Evolutionary conservation across 352 stramenopile genomes (phyloP).

Genomic region (Globisporangium acanthophoron): DNA sequence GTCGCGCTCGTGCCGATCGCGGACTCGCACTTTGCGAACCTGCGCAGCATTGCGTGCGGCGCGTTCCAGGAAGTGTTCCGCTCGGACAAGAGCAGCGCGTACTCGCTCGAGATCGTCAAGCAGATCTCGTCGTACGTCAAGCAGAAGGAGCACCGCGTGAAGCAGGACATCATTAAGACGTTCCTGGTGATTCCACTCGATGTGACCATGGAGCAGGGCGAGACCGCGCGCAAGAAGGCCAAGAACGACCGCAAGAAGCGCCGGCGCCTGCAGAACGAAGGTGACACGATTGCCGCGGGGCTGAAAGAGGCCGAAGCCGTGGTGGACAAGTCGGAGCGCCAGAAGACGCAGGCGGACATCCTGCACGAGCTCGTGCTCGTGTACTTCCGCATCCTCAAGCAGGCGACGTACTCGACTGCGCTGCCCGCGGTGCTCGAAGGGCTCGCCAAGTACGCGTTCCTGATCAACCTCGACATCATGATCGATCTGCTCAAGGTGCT

Average conservation of each 20-base stretch:
- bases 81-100: conserved; percentile 60
- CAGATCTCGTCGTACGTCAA: conserved; percentile 83
- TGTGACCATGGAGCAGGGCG: conserved; percentile 83
- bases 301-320: conserved; percentile 94
- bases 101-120: conserved; percentile 72
- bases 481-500: conserved; percentile 95
- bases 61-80: conserved; percentile 74
- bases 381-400: conserved; percentile 97
- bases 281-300: conserved; percentile 85
- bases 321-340: conserved; percentile 89
- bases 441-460: conserved; percentile 93
- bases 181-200: conserved; percentile 77
- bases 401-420: conserved; percentile 81
- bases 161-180: conserved; percentile 67
- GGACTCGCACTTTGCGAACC: conserved; percentile 47
- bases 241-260: conserved; percentile 85
- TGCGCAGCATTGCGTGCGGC: conserved; percentile 52
- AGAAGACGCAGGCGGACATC: conserved; percentile 94
- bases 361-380: conserved; percentile 93
- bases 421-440: conserved; percentile 91
- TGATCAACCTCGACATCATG: conserved; percentile 98
- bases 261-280: conserved; percentile 62
- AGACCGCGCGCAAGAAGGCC: conserved; percentile 68
- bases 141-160: conserved; percentile 79
- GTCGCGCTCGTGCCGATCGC: conserved; percentile 76